These are phyloP conservation scores for Grifola frondosa DNA, from an alignment of 1,284 basidiomycete species.

Conservation along the genomic window DNA sequence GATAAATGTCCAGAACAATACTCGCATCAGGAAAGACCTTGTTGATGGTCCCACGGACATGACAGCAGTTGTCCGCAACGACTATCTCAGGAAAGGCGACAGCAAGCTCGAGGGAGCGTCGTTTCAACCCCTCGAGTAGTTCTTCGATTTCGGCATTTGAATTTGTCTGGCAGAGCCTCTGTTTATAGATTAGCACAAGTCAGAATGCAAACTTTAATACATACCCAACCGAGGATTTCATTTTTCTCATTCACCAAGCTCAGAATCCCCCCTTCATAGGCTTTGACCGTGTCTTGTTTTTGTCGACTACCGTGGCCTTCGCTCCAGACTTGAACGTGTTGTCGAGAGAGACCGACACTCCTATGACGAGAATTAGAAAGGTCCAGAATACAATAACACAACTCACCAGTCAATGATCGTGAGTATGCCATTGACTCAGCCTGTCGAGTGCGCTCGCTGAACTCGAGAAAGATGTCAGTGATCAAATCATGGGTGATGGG, in stretches of 20 bases:
- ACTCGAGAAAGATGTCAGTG: neutral
- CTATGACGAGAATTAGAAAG: slow-evolving; percentile 1
- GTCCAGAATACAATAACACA: too few relatives aligned
- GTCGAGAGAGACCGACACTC: slow-evolving; percentile 5
- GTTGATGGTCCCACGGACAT: slow-evolving; percentile 14
- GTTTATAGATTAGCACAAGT: neutral
- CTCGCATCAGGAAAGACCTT: slow-evolving; percentile 6
- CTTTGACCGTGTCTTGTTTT: neutral
- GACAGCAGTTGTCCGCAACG: slow-evolving; percentile 27
- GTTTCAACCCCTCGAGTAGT: slow-evolving; percentile 17
- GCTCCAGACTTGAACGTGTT: slow-evolving; percentile 1
- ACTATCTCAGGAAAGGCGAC: slow-evolving; percentile 17
- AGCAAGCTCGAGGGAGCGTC: slow-evolving; percentile 9
- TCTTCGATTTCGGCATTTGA: slow-evolving; percentile 17
- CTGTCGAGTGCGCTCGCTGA: neutral
- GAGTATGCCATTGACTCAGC: slow-evolving; percentile 1
- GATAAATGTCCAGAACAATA: slow-evolving; percentile 16
- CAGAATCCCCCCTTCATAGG: neutral
- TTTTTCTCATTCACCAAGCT: slow-evolving; percentile 1
- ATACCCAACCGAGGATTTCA: neutral
- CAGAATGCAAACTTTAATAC: too few relatives aligned
- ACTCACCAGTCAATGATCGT: too few relatives aligned
- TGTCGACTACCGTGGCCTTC: slow-evolving; percentile 3
- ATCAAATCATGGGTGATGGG: slow-evolving; percentile 2
- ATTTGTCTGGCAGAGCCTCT: slow-evolving; percentile 7